Base-by-base conservation (phyloP, 441 rosid species). In the Bruguiera hainesii region DNA sequence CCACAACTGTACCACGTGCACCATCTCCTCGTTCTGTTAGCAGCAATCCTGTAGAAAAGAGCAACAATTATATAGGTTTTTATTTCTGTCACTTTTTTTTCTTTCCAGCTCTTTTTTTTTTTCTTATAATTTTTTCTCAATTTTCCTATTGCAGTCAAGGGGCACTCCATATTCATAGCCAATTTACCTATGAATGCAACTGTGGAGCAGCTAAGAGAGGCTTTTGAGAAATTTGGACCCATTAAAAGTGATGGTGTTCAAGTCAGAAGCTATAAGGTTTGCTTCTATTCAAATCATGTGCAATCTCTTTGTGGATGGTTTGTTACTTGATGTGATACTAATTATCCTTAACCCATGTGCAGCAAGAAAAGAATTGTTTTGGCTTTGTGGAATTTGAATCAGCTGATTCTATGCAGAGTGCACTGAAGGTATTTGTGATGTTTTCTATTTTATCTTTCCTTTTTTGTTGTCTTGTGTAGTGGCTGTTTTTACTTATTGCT, bases 371-470 rank as follows among this genome's bases (percentile, higher is more conserved):
- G 55, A 77, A 77, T 68, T 87, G 96, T 74, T 95, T 95, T 74
- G 97, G 99, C 31, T 95, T 95, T 76, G 99, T 95, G 73, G 98
- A 93, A 77, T 95, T 95, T 56, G 98, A 89, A 80, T 76, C 81
- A 31, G 75, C 82, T 52, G 78, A 72, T 64, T 83, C 98, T 28
- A 81, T 86, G 87, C 86, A 87, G 68, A 73, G 63, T 73, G 98
- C 99, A 10, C 79, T 91, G 53, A 76, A 95, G 98, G 98, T 77
- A 70, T 13, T 58, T 31, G 58, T 42, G 19, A 49, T 62, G 2
- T 21, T 49, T n/a, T 16, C n/a, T 8, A 26, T 48, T 50, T 5
- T 29, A 15, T 37, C 6, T 53, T 21, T 50, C 5, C 7, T 56
- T 20, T 67, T 66, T 19, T 18, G 57, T 53, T 53, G n/a, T 13